Evolutionary conservation across 352 stramenopile genomes (phyloP).

Genomic region (Pythium insidiosum): DNA sequence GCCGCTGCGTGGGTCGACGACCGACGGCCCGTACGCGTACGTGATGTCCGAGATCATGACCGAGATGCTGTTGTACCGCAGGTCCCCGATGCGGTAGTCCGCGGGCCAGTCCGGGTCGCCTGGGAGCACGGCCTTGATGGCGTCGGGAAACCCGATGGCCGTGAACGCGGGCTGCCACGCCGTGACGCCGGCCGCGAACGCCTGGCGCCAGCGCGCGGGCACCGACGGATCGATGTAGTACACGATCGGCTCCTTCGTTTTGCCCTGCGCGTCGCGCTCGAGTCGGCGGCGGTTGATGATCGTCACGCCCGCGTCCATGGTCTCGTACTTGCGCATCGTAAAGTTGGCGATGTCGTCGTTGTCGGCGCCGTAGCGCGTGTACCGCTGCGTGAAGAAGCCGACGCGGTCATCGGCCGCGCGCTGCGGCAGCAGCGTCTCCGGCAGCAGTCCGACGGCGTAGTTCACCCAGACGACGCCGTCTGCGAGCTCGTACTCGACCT

Average conservation of each 20-base stretch:
- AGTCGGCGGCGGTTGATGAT: slow-evolving; percentile 71
- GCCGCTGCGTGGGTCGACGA: slow-evolving; percentile 72
- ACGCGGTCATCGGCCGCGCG: slow-evolving; percentile 68
- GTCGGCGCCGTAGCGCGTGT: slow-evolving; percentile 40
- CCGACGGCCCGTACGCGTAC: slow-evolving; percentile 53
- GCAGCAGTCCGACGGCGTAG: slow-evolving; percentile 69
- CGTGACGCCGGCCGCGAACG: slow-evolving; percentile 55
- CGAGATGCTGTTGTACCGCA: slow-evolving; percentile 83
- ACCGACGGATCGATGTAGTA: slow-evolving; percentile 86
- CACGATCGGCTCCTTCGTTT: slow-evolving; percentile 41
- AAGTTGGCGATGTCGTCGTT: slow-evolving; percentile 19
- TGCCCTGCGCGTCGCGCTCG: slow-evolving; percentile 24
- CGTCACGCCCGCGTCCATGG: slow-evolving; percentile 45
- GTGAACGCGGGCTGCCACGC: slow-evolving; percentile 78
- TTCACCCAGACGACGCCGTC: slow-evolving; percentile 42
- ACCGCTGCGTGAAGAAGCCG: slow-evolving; percentile 71
- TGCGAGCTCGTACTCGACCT: slow-evolving; percentile 69
- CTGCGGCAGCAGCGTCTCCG: slow-evolving; percentile 40
- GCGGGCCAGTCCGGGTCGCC: slow-evolving; percentile 60
- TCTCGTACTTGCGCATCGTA: slow-evolving; percentile 29
- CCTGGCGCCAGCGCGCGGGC: slow-evolving; percentile 47
- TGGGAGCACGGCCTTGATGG: slow-evolving; percentile 61
- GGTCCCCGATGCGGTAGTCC: slow-evolving; percentile 78
- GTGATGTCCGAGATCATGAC: slow-evolving; percentile 77
- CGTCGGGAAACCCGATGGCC: slow-evolving; percentile 53